Conservation (phyloP, 2,329 filamentous ascomycete species). For the Lasiodiplodia sp. region DNA sequence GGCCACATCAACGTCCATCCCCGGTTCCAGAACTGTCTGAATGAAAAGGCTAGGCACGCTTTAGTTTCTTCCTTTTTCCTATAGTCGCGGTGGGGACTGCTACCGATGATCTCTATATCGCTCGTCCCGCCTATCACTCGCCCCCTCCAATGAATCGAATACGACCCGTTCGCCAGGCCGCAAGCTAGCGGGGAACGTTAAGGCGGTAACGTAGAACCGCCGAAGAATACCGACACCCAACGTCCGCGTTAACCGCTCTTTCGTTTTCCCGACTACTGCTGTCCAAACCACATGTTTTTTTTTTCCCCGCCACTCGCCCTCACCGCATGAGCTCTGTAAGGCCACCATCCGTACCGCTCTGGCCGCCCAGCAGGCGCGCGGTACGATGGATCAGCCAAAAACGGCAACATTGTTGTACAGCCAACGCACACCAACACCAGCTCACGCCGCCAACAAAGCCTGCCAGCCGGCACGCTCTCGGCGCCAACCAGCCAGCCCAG, state of each 20-base stretch:
- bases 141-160: not conserved
- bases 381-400: no score
- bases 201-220: not conserved
- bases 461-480: not conserved
- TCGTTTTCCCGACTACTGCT: not conserved
- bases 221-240: not conserved
- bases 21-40: not conserved
- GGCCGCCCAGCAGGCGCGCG: no score
- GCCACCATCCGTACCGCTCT: not conserved
- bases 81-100: conserved; percentile 9
- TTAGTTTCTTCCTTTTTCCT: not conserved
- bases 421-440: not conserved
- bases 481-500: not conserved
- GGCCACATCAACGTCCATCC: conserved; percentile 1
- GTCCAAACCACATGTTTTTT: not conserved
- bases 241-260: conserved; percentile 4
- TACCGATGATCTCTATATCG: conserved; percentile 23
- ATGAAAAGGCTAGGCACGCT: not conserved
- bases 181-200: not conserved
- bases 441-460: no score
- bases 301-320: not conserved
- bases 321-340: not conserved
- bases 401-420: not conserved
- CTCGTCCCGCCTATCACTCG: conserved; percentile 9
- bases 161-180: not conserved